Base-by-base conservation (phyloP, 768 basidiomycete genomes). In the Mrakia hoshinonis region DNA sequence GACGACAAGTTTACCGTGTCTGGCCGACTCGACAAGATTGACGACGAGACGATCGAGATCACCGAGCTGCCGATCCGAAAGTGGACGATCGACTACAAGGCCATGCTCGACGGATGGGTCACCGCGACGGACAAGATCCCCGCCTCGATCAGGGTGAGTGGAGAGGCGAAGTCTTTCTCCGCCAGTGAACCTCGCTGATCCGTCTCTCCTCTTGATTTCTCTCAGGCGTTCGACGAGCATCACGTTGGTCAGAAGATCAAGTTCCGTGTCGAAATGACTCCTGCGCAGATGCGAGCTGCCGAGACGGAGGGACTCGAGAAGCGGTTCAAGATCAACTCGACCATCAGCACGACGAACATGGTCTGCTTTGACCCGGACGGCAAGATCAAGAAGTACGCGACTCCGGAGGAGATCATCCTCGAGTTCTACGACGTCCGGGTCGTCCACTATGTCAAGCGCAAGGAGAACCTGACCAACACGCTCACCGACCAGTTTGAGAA, bases 351-450 rank as follows among this genome's bases (percentile, higher is more conserved):
- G 20, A 85, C 86, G 78, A 99, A 99, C 82, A 98, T 99, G 96
- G 96, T 98, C 22, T 93, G 92, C 81, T 99, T 99, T 79, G 95
- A 99, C 80, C 85, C 90, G 73, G 90, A 94, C 22, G 89, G 91
- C 75, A 96, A 95, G 82, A 95, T 99, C 81, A 92, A 88, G 82
- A 94, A 88, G 81, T 98, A 97, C 79, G 82, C 85, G 22, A 85
- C 87, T 0, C 86, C 96, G 0, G 96, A 98, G 77, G 89, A 93
- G 75, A 91, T 99, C 67, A 79, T 98, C 55, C 87, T 91, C 74
- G 94, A 96, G 48, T 99, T 96, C 78, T 99, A 91, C 78, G 89
- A 91, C 34, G 81, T 87, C 69, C 86, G 96, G 20, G 81, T 99
- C 74, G 87, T 90, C 34, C 92, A 85, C 80, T 99, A 99, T 79